Percentiles rank a stretch among this genome's conserved stretches.
Evolutionary conservation across 2,329 filamentous ascomycete genomes (phyloP).

Genomic region (Westerdykella aurantiaca): DNA sequence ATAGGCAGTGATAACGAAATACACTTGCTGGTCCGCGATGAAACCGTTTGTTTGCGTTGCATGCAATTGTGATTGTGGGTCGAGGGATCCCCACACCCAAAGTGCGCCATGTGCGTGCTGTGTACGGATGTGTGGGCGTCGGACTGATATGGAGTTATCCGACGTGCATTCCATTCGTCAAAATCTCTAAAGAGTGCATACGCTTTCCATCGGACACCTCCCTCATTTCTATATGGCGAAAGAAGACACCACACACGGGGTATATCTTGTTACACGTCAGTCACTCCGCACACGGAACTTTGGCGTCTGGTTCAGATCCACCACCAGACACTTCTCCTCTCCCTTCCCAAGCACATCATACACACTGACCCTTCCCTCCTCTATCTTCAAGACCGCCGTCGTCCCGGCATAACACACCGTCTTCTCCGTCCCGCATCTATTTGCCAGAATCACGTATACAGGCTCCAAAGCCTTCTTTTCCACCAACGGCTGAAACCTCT

Average conservation of each 20-base stretch:
- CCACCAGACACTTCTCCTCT: conserved; percentile 61
- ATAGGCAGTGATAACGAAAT: conserved; percentile 32
- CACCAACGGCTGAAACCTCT: conserved; percentile 58
- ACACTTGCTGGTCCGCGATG: conserved; percentile 27
- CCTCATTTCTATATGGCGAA: too few relatives aligned
- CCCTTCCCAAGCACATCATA: conserved; percentile 67
- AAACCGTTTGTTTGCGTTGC: neutral
- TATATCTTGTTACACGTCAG: too few relatives aligned
- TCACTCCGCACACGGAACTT: neutral
- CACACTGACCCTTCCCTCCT: conserved; percentile 59
- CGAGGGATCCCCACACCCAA: too few relatives aligned
- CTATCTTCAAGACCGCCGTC: conserved; percentile 63
- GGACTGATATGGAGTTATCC: too few relatives aligned
- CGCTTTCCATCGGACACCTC: too few relatives aligned
- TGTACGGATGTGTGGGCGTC: too few relatives aligned
- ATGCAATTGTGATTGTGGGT: too few relatives aligned
- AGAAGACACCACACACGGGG: too few relatives aligned
- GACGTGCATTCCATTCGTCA: too few relatives aligned
- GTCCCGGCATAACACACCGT: conserved; percentile 67
- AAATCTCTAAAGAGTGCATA: too few relatives aligned
- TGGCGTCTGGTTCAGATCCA: conserved; percentile 52
- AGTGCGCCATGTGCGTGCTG: too few relatives aligned
- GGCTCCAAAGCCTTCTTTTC: conserved; percentile 40
- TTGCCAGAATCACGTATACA: conserved; percentile 64
- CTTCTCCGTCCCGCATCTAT: conserved; percentile 62